A percentile compares a stretch with the other conserved stretches of the same genome.
Evolutionary conservation across 306 rosid genomes (phyloP).

Genomic region (Arachis hypogaea): DNA sequence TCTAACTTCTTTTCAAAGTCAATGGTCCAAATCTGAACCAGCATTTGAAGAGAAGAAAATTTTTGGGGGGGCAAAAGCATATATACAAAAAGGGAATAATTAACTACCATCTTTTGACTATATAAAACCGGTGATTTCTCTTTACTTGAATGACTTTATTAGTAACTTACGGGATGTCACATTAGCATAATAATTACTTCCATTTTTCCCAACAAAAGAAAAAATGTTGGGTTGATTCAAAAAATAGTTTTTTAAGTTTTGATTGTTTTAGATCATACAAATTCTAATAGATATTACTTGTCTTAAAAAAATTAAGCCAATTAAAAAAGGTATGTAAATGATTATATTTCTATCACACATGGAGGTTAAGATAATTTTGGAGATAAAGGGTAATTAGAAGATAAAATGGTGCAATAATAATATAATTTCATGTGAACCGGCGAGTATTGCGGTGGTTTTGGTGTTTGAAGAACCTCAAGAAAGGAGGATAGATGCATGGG

Average conservation of each 20-base stretch:
- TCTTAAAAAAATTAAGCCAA: too few species aligned
- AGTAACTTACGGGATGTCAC: slow-evolving; percentile 20
- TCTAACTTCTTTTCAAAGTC: slow-evolving; percentile 23
- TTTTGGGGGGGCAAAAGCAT: slow-evolving; percentile 24
- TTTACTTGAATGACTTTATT: slow-evolving; percentile 21
- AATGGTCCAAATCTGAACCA: slow-evolving; percentile 28
- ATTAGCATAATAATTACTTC: slow-evolving; percentile 22
- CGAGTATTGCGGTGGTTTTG: slow-evolving; percentile 68
- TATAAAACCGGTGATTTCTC: slow-evolving; percentile 30
- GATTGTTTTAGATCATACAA: too few species aligned
- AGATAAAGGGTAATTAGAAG: slow-evolving; percentile 32
- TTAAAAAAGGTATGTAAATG: too few species aligned
- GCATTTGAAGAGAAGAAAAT: slow-evolving; percentile 15
- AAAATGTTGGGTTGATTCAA: neutral
- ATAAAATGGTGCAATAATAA: slow-evolving; percentile 22
- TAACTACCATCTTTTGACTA: slow-evolving; percentile 59
- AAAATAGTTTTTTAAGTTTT: too few species aligned
- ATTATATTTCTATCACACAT: too few species aligned
- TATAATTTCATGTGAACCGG: slow-evolving; percentile 57
- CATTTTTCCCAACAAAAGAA: slow-evolving; percentile 1
- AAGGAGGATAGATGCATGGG: neutral
- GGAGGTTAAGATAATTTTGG: slow-evolving; percentile 31
- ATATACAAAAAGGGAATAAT: slow-evolving; percentile 35
- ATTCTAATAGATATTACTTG: too few species aligned
- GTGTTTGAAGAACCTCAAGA: slow-evolving; percentile 43